Percentiles rank a stretch among this genome's conserved stretches.
phyloP scores from a whole-genome alignment of 106 monocot genomes.

The Dioscorea dumetorum region DNA sequence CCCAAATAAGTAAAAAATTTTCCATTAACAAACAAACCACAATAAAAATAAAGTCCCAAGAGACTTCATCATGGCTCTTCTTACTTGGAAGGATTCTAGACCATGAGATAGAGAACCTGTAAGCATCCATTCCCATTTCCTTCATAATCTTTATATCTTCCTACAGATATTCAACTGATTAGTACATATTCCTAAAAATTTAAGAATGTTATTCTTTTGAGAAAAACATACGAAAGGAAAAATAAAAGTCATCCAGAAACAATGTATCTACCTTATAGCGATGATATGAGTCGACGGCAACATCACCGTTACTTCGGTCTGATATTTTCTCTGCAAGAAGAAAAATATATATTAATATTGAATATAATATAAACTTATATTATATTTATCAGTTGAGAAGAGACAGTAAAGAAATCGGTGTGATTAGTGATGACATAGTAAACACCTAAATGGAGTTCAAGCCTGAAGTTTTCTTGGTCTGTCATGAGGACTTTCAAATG shows the following conservation, averaged over 20 bases:
- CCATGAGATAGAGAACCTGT: not conserved
- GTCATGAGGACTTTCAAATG: no score
- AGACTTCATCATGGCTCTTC: not conserved
- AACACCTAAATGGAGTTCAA: no score
- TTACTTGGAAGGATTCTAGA: slow-evolving; percentile 31
- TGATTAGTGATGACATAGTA: no score
- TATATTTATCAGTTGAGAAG: no score
- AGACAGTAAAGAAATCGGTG: no score
- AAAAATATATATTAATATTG: not conserved
- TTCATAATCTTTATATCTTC: not conserved
- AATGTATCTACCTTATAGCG: not conserved
- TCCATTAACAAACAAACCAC: no score
- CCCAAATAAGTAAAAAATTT: no score
- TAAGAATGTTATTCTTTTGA: no score
- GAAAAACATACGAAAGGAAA: not conserved
- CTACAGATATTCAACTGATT: not conserved
- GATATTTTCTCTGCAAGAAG: not conserved
- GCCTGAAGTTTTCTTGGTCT: no score
- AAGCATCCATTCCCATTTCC: not conserved
- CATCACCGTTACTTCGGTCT: not conserved
- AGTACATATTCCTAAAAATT: not conserved
- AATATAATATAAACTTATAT: no score
- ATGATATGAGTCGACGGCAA: not conserved
- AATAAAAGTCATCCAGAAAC: not conserved
- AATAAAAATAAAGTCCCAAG: no score